Conservation (phyloP, 2,329 filamentous ascomycete genomes). For the Sclerotinia minor region DNA sequence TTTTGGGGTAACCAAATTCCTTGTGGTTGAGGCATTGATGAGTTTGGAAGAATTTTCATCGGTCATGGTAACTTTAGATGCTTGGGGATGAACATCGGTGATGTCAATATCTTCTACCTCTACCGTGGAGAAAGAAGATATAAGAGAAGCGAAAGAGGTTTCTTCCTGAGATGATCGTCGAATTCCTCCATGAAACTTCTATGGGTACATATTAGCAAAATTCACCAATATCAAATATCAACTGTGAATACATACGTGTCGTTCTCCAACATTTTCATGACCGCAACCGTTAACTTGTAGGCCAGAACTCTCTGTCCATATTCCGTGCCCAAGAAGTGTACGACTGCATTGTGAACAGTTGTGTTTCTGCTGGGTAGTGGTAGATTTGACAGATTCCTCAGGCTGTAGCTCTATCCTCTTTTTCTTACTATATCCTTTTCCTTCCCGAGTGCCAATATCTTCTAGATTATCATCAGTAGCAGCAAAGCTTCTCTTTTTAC, state of each 20-base stretch:
- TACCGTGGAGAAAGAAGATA: background rate
- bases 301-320: background rate
- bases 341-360: background rate
- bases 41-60: background rate
- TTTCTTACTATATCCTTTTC: background rate
- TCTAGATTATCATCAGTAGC: background rate
- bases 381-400: background rate
- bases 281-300: too few species aligned
- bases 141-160: background rate
- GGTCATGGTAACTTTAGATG: background rate
- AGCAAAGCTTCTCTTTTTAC: background rate
- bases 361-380: background rate
- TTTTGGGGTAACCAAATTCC: background rate
- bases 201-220: background rate
- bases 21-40: background rate
- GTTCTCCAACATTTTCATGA: background rate
- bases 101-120: background rate
- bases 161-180: background rate
- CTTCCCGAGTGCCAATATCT: too few species aligned
- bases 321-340: accelerated
- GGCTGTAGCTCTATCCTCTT: background rate
- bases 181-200: background rate
- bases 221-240: background rate
- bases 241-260: background rate
- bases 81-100: background rate